Evolutionary conservation across 169 alveolate genomes (phyloP), one percentile per base, ranked within the genome.

Genomic region (Eimeria tenella): DNA sequence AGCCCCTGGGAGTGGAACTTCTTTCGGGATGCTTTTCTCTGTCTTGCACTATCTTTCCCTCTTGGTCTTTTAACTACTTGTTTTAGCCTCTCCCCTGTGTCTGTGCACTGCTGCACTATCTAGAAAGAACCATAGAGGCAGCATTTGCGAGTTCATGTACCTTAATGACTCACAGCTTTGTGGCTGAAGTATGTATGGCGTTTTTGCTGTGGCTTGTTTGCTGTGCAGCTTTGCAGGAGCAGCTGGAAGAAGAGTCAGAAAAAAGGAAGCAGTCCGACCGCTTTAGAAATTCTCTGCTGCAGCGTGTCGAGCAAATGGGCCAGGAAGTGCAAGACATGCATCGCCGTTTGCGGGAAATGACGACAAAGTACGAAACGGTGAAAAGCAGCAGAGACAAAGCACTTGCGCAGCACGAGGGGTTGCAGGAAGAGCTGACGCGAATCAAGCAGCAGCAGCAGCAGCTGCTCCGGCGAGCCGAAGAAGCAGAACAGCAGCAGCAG

Each of bases 361-460:
- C 68, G 10, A n/a, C 70, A 11, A 77, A 77, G 21, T 77, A 77
- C 17, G 87, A 77, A 42, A 17, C 87, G 25, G 87, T 49, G 10
- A 77, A 52, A n/a, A 8, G 7, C 11, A 49, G 68, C 87, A 77
- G 87, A 77, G 87, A 77, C 87, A 77, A 17, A 11, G 87, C 87
- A 6, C 58, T 77, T 11, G 23, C 5, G 87, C 50, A 53, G 68
- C 87, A 77, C 17, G 87, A 77, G 52, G 70, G 52, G 50, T 65
- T 77, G 55, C 70, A 52, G 87, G 87, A 53, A 49, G 87, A 77
- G 63, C 62, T 77, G 70, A 50, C 9, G 11, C 25, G 87, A 5
- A 5, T 7, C 60, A 9, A n/a, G 70, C 87, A 77, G 63, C 87
- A 77, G 87, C 87, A 77, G 87, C 63, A 77, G 68, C 87, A 77